Base-by-base conservation (phyloP, 2,329 filamentous ascomycete genomes). In the Fusarium clavum region DNA sequence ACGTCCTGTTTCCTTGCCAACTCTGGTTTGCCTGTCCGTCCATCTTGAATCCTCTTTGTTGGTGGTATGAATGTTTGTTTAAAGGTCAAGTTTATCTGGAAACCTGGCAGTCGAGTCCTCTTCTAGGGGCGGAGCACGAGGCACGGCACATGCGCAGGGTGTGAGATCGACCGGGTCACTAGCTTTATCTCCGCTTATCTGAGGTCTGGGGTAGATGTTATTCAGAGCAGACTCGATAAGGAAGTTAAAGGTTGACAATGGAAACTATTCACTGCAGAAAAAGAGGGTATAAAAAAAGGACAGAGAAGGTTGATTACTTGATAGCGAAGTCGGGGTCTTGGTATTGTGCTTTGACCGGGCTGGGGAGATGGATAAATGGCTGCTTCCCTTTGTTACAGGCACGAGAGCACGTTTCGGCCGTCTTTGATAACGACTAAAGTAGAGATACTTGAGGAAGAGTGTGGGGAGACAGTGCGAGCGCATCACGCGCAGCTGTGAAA, bases 21-120 rank as follows among this genome's bases (percentile, higher is more conserved):
- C 61, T 71, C 51, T 76, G 77, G 58, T 69, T 69, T 45, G 63
- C 44, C 49, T 77, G 75, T 44, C 73, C 70, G 24, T 75, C 74
- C 78, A 80, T 80, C 22, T 27, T 64, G 40, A 54, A 55, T 51
- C 48, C 51, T 60, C 49, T 61, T 49, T 41, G 55, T 18, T 44
- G 60, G 49, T 61, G 32, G 51, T 44, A 46, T 56, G 27, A 20
- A 46, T 53, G 43, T 59, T 54, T 52, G 32, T 49, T 55, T 25
- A 27, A 44, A 51, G 56, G 53, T 56, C 48, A 29, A 64, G 54
- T 59, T 53, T 57, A 51, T 55, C 48, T 48, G 49, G 64, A 67
- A 52, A 55, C 46, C 64, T 70, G 62, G 61, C 57, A 61, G 54
- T 66, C 43, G 24, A 61, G 54, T 69, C 38, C 24, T 69, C 49